These are phyloP conservation scores for Chlamydomonas sphaeroides DNA, from an alignment of 139 green algal species.

Conservation along the genomic window DNA sequence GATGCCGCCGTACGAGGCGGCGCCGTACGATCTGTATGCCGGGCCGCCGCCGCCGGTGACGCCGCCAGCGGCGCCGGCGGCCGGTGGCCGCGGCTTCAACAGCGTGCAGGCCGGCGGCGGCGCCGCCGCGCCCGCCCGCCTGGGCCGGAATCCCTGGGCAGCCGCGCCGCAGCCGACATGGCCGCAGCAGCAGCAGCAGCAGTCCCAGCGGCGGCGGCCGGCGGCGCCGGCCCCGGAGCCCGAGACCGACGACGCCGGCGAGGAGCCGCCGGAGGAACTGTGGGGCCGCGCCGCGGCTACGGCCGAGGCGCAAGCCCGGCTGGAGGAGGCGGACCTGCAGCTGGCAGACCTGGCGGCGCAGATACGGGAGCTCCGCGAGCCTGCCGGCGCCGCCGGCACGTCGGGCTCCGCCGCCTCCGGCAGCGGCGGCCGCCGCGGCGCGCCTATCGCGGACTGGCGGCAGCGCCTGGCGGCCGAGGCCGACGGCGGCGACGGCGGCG, in stretches of 20 bases:
- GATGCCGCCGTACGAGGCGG: background rate
- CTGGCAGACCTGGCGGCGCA: background rate
- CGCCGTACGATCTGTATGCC: background rate
- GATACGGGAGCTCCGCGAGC: background rate
- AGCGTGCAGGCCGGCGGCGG: no score
- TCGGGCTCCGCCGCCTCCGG: background rate
- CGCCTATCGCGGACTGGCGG: background rate
- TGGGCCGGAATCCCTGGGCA: conserved; percentile 11
- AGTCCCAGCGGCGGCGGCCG: background rate
- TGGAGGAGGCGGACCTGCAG: background rate
- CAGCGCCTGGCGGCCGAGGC: background rate
- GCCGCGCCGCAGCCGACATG: background rate
- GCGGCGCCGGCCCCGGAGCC: background rate
- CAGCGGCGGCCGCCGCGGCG: background rate
- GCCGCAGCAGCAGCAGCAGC: background rate
- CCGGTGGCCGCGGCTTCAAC: no score
- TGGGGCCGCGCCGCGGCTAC: background rate
- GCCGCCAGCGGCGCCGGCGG: no score
- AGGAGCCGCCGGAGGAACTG: background rate
- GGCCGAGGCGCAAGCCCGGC: background rate
- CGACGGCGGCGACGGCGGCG: background rate
- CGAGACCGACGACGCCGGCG: no score
- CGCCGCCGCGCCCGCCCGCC: background rate
- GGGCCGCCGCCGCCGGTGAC: no score
- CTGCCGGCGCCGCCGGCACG: background rate